These are phyloP conservation scores for Cytospora piceae DNA, from an alignment of 2,329 filamentous ascomycete genomes.

Conservation along the genomic window DNA sequence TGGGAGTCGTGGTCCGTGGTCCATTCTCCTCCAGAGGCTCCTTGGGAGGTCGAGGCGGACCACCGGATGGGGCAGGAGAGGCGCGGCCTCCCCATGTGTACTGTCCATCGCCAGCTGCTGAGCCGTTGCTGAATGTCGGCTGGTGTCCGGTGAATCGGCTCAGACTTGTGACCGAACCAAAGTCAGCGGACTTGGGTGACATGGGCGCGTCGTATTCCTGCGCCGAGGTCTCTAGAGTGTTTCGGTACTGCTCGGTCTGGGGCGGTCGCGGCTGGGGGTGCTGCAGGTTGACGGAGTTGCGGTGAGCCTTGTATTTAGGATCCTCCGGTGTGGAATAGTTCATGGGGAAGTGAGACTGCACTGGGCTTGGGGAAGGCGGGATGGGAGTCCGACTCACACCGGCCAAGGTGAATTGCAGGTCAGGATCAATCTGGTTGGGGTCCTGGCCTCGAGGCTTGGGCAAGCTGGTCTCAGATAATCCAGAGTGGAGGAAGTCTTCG, in stretches of 20 bases:
- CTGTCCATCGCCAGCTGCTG: constrained; percentile 38
- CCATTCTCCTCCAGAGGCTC: constrained; percentile 56
- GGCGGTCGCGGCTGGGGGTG: constrained; percentile 79
- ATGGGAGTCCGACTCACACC: constrained; percentile 29
- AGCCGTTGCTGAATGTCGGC: constrained; percentile 52
- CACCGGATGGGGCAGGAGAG: constrained; percentile 47
- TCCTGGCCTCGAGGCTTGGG: constrained; percentile 35
- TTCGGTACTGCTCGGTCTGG: constrained; percentile 74
- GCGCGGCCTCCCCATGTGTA: constrained; percentile 37
- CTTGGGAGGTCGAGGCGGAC: constrained; percentile 64
- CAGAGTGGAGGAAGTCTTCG: constrained; percentile 63
- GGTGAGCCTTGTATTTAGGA: constrained; percentile 80
- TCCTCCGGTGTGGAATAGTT: constrained; percentile 57
- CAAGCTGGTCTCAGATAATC: constrained; percentile 59
- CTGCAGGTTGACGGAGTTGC: constrained; percentile 78
- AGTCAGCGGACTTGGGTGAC: constrained; percentile 64
- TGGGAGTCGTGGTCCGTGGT: constrained; percentile 47
- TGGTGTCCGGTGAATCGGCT: constrained; percentile 53
- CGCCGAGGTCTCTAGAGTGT: constrained; percentile 73
- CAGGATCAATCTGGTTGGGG: constrained; percentile 32
- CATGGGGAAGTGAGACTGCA: constrained; percentile 44
- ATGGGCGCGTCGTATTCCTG: constrained; percentile 66
- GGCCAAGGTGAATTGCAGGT: constrained; percentile 28
- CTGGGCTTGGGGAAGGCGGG: constrained; percentile 30
- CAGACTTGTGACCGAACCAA: constrained; percentile 65